phyloP scores from a whole-genome alignment of 1,284 basidiomycete species.

The Porogramme epimiltina region DNA sequence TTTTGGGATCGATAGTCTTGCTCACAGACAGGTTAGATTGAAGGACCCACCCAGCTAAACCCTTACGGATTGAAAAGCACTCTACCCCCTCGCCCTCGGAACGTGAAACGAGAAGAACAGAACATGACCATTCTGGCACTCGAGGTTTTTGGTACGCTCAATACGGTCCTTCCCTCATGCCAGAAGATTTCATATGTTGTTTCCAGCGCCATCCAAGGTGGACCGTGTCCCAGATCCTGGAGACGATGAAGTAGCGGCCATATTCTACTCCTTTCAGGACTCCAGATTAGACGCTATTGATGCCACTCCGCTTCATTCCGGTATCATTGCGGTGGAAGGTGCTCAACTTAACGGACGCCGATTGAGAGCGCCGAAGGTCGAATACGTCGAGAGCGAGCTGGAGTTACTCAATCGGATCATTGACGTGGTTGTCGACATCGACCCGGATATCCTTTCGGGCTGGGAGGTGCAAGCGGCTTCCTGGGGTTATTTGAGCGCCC shows the following conservation, averaged over 20 bases:
- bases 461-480: constrained; percentile 90
- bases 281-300: constrained; percentile 41
- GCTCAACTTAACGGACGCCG: constrained; percentile 39
- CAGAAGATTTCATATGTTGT: neutral
- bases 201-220: constrained; percentile 62
- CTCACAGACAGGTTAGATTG: constrained; percentile 56
- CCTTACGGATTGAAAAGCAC: constrained; percentile 68
- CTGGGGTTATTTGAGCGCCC: constrained; percentile 89
- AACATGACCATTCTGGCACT: constrained; percentile 83
- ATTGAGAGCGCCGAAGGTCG: constrained; percentile 49
- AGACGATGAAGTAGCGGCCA: constrained; percentile 69
- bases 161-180: neutral
- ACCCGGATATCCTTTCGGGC: constrained; percentile 91
- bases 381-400: constrained; percentile 72
- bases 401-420: constrained; percentile 83
- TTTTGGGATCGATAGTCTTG: neutral
- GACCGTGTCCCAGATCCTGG: constrained; percentile 72
- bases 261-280: constrained; percentile 72
- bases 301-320: constrained; percentile 45
- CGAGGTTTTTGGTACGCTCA: constrained; percentile 77
- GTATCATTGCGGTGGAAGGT: constrained; percentile 61
- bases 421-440: constrained; percentile 76
- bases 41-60: constrained; percentile 76
- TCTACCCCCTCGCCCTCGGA: constrained; percentile 43
- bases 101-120: constrained; percentile 60